Evolutionary conservation across 345 rosid species (phyloP).

Genomic region (Litchi chinensis): DNA sequence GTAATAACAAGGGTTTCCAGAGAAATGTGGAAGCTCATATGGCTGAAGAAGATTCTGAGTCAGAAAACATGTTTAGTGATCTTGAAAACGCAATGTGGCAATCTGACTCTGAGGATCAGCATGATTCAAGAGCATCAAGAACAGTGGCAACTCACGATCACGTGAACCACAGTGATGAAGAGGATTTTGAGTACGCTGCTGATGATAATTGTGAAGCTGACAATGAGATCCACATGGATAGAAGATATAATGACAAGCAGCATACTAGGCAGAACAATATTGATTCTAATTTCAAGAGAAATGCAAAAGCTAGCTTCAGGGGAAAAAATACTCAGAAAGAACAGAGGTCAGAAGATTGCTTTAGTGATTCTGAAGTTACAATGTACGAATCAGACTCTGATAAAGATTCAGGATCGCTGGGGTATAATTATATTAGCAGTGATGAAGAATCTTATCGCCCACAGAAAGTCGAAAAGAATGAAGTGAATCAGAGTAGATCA

Average conservation of each 20-base stretch:
- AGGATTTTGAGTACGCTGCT: conserved; percentile 19
- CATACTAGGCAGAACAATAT: background rate
- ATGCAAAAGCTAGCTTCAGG: conserved; percentile 16
- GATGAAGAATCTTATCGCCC: conserved; percentile 33
- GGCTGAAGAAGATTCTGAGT: conserved; percentile 48
- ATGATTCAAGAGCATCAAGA: conserved; percentile 29
- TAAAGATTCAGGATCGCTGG: conserved; percentile 18
- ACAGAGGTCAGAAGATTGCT: conserved; percentile 25
- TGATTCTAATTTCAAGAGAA: conserved; percentile 10
- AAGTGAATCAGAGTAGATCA: conserved; percentile 12
- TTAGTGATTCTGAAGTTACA: conserved; percentile 34
- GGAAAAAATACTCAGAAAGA: conserved; percentile 13
- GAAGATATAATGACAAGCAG: conserved; percentile 10
- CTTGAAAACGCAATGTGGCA: conserved; percentile 80
- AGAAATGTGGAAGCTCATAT: conserved; percentile 29
- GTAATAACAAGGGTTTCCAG: conserved; percentile 13
- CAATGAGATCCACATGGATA: background rate
- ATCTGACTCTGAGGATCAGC: conserved; percentile 50
- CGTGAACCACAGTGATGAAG: conserved; percentile 45
- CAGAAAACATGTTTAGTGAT: conserved; percentile 64
- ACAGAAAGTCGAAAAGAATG: conserved; percentile 27
- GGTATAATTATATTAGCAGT: conserved; percentile 24
- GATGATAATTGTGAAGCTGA: conserved; percentile 18
- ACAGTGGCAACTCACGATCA: conserved; percentile 23
- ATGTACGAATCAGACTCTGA: conserved; percentile 36